Base-by-base conservation (phyloP, 2,329 filamentous ascomycete genomes). In the Colletotrichum musae region DNA sequence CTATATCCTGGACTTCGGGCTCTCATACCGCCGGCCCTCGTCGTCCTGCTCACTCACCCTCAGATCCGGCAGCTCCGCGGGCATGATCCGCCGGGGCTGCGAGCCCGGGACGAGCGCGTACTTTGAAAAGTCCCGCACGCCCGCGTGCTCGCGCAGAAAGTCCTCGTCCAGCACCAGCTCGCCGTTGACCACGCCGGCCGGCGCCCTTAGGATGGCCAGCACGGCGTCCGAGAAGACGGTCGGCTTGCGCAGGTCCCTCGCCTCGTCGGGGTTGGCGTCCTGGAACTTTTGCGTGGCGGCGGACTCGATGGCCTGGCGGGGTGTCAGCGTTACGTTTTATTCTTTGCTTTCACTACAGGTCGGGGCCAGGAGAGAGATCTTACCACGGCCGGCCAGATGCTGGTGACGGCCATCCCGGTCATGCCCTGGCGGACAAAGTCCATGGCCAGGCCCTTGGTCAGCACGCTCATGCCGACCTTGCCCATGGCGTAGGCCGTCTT, bases 401-500 rank as follows among this genome's bases (percentile, higher is more conserved):
- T 93, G 0, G 91, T 94, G 64, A 96, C 90, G 12, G 92, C 91
- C 92, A 95, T 94, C 6, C 88, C 83, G 0, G 75, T 80, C 73
- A 88, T 85, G 0, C 87, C 90, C 73, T 94, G 86, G 39, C 94
- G 83, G 72, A 88, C 82, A 76, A 93, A 93, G 74, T 97, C 94
- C 91, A 96, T 94, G 0, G 92, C 93, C 15, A 97, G 82, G 0
- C 94, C 94, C 77, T 94, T 93, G 0, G 92, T 94, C 52, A 97
- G 77, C 4, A 95, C 92, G 74, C 89, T 92, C 94, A 97, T 97
- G 52, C 86, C 93, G 3, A 95, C 87, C 77, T 96, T 96, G 2
- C 90, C 90, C 80, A 90, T 85, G 2, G 94, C 93, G 80, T 97
- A 97, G 15, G 92, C 93, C 1, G 93, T 93, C 86, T 97, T 97